Evolutionary conservation across 768 basidiomycete genomes (phyloP), one percentile per base, ranked within the genome.

Genomic region (Coprinellus aureogranulatus): DNA sequence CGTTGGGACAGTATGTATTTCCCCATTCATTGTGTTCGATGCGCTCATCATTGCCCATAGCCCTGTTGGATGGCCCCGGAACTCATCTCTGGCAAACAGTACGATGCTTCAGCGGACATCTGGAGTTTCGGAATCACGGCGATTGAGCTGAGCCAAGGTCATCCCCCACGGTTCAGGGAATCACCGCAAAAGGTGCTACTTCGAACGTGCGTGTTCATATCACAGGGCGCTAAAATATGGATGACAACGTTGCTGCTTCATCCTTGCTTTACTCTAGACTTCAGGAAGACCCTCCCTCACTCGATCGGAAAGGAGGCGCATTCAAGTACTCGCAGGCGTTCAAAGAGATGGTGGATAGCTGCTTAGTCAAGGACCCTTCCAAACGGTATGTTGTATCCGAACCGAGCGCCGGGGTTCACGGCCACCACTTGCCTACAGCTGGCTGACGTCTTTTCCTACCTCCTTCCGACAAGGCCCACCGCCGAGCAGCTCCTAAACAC

Each of bases 61-160:
- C 95, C 95, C 1, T 92, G 90, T 68, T 97, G 92, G 92, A 98
- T 97, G 94, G 92, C 95, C 0, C 95, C 95, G 1, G 95, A 98
- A 64, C 81, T 97, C 23, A 90, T 98, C 47, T 82, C 89, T 62
- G 90, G 93, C 50, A 82, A 82, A 62, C 83, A 84, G 55, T 96
- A 95, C 68, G 93, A 95, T 67, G 81, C 86, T 12, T 83, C 87
- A 61, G 92, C 92, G 20, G 95, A 98, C 67, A 94, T 98, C 57
- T 98, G 94, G 94, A 94, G 91, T 57, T 90, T 97, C 68, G 95
- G 92, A 12, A 94, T 98, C 58, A 96, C 94, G n/a, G 89, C 94
- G 16, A 74, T 97, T 46, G 95, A 97, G 69, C 78, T 98, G 30
- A 81, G 91, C 0, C 87, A 92, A 65, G 95, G 95, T 0, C 84